Percentiles rank a stretch among this genome's conserved stretches.
phyloP scores from a whole-genome alignment of 306 rosid genomes.

The Pyrus betulifolia region DNA sequence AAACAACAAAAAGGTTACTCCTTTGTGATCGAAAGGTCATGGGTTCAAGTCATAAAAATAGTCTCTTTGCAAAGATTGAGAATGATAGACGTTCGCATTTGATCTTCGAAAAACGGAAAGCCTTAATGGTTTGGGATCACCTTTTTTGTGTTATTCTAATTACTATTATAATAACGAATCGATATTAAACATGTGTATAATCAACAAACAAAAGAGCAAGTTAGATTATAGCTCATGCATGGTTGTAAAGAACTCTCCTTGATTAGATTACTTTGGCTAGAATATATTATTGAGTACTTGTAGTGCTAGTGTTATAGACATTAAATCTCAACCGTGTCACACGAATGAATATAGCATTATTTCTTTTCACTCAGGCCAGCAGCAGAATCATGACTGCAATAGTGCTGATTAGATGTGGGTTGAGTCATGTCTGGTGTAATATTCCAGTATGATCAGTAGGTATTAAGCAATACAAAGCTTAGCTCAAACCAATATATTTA shows the following conservation, averaged over 20 bases:
- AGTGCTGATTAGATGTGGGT: neutral
- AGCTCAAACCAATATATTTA: no score
- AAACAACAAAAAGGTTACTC: no score
- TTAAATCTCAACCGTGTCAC: neutral
- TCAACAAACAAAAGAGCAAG: no score
- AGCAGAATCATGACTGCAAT: neutral
- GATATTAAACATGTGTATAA: neutral
- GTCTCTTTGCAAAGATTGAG: no score
- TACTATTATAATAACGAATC: neutral
- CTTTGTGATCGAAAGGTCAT: no score
- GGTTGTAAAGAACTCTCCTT: neutral
- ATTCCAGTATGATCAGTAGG: neutral
- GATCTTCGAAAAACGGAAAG: no score
- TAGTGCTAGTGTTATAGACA: neutral
- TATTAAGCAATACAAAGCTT: neutral
- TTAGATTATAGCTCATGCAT: neutral
- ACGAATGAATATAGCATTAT: neutral
- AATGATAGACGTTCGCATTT: no score
- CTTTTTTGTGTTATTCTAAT: no score
- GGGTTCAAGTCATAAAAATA: no score
- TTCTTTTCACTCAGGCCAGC: neutral
- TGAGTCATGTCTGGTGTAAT: neutral
- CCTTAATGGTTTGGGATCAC: no score
- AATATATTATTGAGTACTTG: neutral
- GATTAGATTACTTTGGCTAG: neutral